Base-by-base conservation (phyloP, 1,284 basidiomycete genomes). In the Anthracocystis walkeri region DNA sequence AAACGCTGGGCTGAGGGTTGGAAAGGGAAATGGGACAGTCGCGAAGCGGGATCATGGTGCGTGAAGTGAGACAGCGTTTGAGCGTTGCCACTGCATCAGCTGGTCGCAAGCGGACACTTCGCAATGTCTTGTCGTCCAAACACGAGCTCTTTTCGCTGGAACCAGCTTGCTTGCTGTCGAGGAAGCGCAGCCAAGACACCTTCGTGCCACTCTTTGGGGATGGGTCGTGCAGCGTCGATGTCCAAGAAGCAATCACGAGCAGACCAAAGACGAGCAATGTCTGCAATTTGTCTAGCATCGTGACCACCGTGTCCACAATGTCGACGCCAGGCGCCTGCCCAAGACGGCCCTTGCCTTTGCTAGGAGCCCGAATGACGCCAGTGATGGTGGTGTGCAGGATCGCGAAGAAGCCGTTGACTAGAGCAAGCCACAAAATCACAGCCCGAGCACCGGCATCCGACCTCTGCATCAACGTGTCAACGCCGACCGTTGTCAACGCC, bases 171-270 rank as follows among this genome's bases (percentile, higher is more conserved):
- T 40, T 52, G 35, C 12, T 44, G 29, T 56, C 41, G 16, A 60
- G 48, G 14, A 50, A 54, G 0, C 52, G 49, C 27, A 64, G 27
- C 67, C 67, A 64, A 5, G 62, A 65, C 11, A 42, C 35, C 33
- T 23, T 54, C 3, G 18, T 31, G 7, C 29, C 44, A 25, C 31
- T 31, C 18, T 45, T 33, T 11, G n/a, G 10, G 14, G 21, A 6
- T 1, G 56, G 20, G 1, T 21, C 18, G 2, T 60, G 56, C 11
- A 69, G 33, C 7, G 49, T 46, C 18, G 52, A 69, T 2, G 66
- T 59, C 66, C 66, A 69, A 1, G 66, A 69, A 10, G 66, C 66
- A 11, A 69, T 42, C n/a, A 69, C 53, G 5, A 69, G 56, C 46
- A 69, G 44, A 3, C 51, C 66, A 23, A 69, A 69, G 7, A 69